Percentiles rank a stretch among this genome's conserved stretches.
These are phyloP conservation scores for Groenewaldozyma salmanticensis DNA, from an alignment of 805 yeast genomes.

Conservation along the genomic window DNA sequence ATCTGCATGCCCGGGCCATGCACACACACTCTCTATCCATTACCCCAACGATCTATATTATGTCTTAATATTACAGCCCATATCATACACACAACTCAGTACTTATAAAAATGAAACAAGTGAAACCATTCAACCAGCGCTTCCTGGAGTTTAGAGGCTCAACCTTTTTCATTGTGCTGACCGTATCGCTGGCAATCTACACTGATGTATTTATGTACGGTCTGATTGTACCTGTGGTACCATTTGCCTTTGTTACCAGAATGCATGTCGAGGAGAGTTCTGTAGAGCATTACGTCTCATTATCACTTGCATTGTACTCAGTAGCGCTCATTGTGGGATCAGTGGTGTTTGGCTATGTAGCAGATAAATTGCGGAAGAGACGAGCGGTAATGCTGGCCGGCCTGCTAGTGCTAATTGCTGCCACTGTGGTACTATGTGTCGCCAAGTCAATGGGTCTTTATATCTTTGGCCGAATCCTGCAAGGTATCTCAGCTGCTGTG, in stretches of 20 bases:
- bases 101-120: too few species aligned
- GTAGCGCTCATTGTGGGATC: constrained; percentile 25
- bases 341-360: constrained; percentile 22
- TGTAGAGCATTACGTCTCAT: constrained; percentile 22
- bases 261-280: constrained; percentile 20
- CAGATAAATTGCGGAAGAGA: constrained; percentile 21
- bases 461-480: constrained; percentile 24
- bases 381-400: constrained; percentile 24
- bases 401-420: constrained; percentile 20
- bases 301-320: constrained; percentile 25
- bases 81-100: too few species aligned
- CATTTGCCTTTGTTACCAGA: constrained; percentile 23
- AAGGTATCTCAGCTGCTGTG: constrained; percentile 26
- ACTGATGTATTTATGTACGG: constrained; percentile 27
- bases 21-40: too few species aligned
- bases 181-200: constrained; percentile 26
- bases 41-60: too few species aligned
- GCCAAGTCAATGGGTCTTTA: constrained; percentile 20
- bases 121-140: neutral
- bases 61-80: too few species aligned
- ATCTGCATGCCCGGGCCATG: too few species aligned
- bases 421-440: constrained; percentile 24
- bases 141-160: constrained; percentile 14
- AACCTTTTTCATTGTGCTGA: constrained; percentile 16
- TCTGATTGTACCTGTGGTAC: constrained; percentile 26